Conservation (phyloP, 169 alveolate genomes). For the Plasmodium knowlesi region DNA sequence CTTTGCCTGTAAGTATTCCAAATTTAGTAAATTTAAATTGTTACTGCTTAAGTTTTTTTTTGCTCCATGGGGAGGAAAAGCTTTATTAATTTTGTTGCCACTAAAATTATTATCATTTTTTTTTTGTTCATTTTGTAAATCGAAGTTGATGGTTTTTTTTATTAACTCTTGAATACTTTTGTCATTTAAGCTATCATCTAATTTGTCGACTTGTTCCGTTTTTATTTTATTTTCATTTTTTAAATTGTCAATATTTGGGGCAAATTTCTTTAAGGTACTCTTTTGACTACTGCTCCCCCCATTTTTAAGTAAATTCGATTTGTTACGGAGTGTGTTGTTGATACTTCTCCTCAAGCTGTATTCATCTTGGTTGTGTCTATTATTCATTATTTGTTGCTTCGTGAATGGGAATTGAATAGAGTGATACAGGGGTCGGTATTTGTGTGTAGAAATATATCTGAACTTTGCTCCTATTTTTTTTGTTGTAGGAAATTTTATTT, state of each 20-base stretch:
- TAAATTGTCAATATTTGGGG: conserved; percentile 67
- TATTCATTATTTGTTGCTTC: conserved; percentile 41
- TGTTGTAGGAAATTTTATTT: background rate
- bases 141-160: conserved; percentile 45
- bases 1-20: conserved; percentile 7
- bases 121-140: conserved; percentile 34
- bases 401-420: background rate
- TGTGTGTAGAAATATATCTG: background rate
- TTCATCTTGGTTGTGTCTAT: conserved; percentile 59
- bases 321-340: conserved; percentile 53
- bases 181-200: conserved; percentile 34
- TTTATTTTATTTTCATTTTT: conserved; percentile 44
- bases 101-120: conserved; percentile 22
- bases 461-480: background rate
- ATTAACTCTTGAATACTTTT: conserved; percentile 50
- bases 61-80: conserved; percentile 11
- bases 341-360: conserved; percentile 74
- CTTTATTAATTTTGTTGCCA: conserved; percentile 19
- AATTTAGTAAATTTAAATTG: conserved; percentile 12
- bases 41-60: conserved; percentile 10
- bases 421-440: background rate
- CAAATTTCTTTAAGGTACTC: conserved; percentile 45
- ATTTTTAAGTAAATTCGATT: conserved; percentile 54
- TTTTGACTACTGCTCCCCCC: conserved; percentile 17
- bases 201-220: conserved; percentile 24